These are phyloP conservation scores for Pisolithus orientalis DNA, from an alignment of 768 basidiomycete genomes.

Conservation along the genomic window DNA sequence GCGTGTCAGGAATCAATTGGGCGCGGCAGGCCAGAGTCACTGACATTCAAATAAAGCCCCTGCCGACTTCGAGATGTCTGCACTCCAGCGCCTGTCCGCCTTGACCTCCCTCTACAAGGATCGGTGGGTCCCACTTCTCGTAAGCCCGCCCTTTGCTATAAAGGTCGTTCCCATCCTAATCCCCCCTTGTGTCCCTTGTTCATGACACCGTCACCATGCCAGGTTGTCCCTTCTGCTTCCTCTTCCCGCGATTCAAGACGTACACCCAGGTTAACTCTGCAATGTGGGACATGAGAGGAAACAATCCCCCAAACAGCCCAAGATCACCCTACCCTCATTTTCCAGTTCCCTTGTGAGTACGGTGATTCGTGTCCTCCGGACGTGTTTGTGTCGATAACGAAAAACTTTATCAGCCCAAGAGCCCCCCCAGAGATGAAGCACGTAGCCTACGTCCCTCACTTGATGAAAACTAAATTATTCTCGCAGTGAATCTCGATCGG, in stretches of 20 bases:
- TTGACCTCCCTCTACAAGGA: slow-evolving; percentile 20
- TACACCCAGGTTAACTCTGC: slow-evolving; percentile 27
- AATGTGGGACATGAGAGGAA: slow-evolving; percentile 24
- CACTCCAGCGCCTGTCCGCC: slow-evolving; percentile 8
- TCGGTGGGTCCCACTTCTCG: slow-evolving; percentile 15
- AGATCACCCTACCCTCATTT: slow-evolving; percentile 10
- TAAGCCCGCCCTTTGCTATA: slow-evolving; percentile 20
- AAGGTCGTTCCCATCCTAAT: slow-evolving; percentile 5
- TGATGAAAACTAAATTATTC: neutral
- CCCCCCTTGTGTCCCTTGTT: neutral
- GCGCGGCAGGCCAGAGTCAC: neutral
- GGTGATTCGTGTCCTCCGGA: neutral
- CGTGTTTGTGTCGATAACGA: slow-evolving; percentile 1
- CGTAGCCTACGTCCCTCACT: neutral
- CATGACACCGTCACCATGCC: slow-evolving; percentile 16
- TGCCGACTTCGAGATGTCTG: slow-evolving; percentile 18
- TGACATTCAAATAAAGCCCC: slow-evolving; percentile 23
- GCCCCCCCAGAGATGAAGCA: slow-evolving; percentile 12
- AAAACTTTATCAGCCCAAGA: slow-evolving; percentile 4
- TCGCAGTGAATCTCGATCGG: slow-evolving; percentile 11
- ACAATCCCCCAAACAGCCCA: slow-evolving; percentile 8
- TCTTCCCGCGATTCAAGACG: slow-evolving; percentile 28
- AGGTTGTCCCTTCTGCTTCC: slow-evolving; percentile 24
- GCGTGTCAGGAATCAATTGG: no score
- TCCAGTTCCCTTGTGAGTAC: slow-evolving; percentile 15